Base-by-base conservation (phyloP, 495 filamentous ascomycete genomes). In the Neurospora tetrasperma region DNA sequence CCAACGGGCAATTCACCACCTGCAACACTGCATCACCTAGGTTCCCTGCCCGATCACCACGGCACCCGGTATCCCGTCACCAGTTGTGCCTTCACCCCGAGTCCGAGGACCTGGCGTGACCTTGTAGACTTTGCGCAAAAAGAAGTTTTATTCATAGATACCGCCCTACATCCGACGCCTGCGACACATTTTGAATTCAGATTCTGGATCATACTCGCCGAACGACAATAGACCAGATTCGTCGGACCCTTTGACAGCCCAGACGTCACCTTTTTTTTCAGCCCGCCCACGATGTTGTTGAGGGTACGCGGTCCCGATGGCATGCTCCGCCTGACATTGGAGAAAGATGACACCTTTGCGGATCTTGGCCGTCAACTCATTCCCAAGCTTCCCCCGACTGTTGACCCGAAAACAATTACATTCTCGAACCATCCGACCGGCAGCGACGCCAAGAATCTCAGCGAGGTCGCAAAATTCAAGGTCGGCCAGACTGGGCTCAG, bases 391-490 rank as follows among this genome's bases (percentile, higher is more conserved):
- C 84, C 84, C 18, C 72, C 81, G 12, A 90, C 90, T 70, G 86
- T 92, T 75, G 90, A 96, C 75, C 87, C 93, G 9, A 86, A 87
- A 69, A 92, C 90, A 68, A 89, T 98, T 70, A 86, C 86, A 73
- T 86, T 98, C 75, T 96, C 94, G 20, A 96, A 96, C 80, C 88
- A 88, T 70, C 93, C 92, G 3, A 89, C 87, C 44, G 90, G 89
- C 70, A 93, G 90, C 14, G 90, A 97, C 73, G 87, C 91, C 20
- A 90, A 93, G 78, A 82, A 85, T 27, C 78, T 99, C 69, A 85
- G 81, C 23, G 88, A 90, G 46, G 86, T 99, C 66, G 83, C 87
- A 69, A 87, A 86, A 44, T 86, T 92, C 76, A 86, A 89, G 71
- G 85, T 98, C 75, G 82, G 88, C 41, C 86, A 89, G 78, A 89